A percentile compares a stretch with the other conserved stretches of the same genome.
Evolutionary conservation across 1,139 yeast genomes (phyloP).

Genomic region (Pichia cactophila): DNA sequence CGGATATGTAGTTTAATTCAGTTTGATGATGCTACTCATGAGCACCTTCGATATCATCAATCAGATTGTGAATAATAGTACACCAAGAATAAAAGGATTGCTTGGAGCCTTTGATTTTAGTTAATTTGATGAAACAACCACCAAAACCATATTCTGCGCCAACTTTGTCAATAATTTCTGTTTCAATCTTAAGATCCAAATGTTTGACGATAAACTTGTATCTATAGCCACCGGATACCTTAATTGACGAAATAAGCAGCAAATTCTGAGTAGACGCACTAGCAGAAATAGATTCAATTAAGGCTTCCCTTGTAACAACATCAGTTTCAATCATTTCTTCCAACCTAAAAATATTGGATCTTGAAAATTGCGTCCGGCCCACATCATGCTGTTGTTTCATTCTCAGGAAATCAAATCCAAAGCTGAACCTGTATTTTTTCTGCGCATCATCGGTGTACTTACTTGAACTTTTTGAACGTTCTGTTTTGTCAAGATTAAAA

Average conservation of each 20-base stretch:
- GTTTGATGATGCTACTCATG: not conserved
- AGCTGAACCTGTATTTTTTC: not conserved
- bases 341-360: not conserved
- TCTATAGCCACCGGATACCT: constrained; percentile 1
- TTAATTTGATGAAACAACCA: constrained; percentile 24
- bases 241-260: not conserved
- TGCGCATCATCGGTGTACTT: not conserved
- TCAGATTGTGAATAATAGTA: constrained; percentile 14
- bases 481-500: not conserved
- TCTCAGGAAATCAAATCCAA: not conserved
- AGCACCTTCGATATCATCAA: constrained; percentile 13
- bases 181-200: constrained; percentile 2
- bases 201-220: constrained; percentile 7
- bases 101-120: constrained; percentile 14
- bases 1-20: too few relatives aligned
- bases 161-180: constrained; percentile 22
- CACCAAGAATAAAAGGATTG: constrained; percentile 20
- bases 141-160: constrained; percentile 28
- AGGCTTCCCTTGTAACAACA: constrained; percentile 6
- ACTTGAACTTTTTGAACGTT: not conserved
- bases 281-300: constrained; percentile 4
- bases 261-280: constrained; percentile 4
- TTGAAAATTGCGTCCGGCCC: constrained; percentile 4
- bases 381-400: not conserved
- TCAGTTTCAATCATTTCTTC: constrained; percentile 19